Evolutionary conservation across 2,329 filamentous ascomycete species (phyloP).

Genomic region (Aureobasidium musti): DNA sequence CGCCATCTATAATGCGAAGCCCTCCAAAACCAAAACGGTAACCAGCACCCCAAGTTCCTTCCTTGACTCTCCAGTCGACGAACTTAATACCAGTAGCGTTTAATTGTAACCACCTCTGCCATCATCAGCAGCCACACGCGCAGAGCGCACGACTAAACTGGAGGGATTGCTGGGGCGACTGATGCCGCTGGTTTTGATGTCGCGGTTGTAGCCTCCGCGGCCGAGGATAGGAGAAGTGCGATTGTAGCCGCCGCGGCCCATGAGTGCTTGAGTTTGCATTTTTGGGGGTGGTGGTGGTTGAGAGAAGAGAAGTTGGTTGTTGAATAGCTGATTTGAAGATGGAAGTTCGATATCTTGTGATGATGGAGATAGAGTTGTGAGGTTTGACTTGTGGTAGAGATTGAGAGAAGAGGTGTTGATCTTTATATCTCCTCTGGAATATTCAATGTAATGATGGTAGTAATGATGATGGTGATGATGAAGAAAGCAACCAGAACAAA

Average conservation of each 20-base stretch:
- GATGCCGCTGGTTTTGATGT: constrained; percentile 25
- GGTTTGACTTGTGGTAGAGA: background rate
- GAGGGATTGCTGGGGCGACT: constrained; percentile 20
- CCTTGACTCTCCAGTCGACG: too few species aligned
- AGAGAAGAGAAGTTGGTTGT: background rate
- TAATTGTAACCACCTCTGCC: constrained; percentile 38
- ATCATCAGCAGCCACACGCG: constrained; percentile 24
- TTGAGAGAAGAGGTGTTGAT: background rate
- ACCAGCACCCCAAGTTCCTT: too few species aligned
- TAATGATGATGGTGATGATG: background rate
- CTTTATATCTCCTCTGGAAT: background rate
- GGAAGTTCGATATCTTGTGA: background rate
- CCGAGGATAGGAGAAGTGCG: constrained; percentile 34
- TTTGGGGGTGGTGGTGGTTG: background rate
- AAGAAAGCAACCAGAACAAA: background rate
- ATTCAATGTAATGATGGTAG: background rate
- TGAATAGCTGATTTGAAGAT: background rate
- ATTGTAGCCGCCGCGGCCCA: constrained; percentile 50
- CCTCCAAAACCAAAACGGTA: background rate
- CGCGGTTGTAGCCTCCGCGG: constrained; percentile 33
- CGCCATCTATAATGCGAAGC: background rate
- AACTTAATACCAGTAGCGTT: too few species aligned
- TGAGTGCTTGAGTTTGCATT: constrained; percentile 32
- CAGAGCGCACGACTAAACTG: constrained; percentile 20
- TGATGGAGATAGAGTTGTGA: background rate